Evolutionary conservation across 148 eudicot species (phyloP).

Genomic region (Linanthus parryae): DNA sequence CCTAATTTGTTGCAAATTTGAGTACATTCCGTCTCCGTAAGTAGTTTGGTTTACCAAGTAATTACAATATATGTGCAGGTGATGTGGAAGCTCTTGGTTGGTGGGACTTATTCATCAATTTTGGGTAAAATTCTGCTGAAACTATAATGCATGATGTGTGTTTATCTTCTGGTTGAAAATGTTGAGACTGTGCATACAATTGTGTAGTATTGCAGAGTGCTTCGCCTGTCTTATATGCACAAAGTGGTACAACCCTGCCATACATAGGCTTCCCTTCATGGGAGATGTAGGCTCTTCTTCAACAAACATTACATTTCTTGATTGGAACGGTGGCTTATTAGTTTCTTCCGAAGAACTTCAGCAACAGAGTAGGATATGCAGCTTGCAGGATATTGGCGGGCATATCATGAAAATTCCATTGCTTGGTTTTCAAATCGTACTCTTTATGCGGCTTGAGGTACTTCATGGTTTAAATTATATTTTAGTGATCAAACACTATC

Average conservation of each 20-base stretch:
- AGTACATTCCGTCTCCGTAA: neutral
- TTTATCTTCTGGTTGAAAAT: neutral
- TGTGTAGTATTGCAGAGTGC: constrained; percentile 39
- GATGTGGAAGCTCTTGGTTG: constrained; percentile 39
- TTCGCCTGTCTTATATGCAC: constrained; percentile 45
- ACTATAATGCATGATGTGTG: neutral
- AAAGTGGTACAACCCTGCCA: constrained; percentile 43
- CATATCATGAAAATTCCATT: constrained; percentile 43
- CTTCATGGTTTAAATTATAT: neutral
- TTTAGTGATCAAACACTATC: too few species aligned
- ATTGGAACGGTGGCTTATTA: constrained; percentile 23
- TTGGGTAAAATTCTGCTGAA: constrained; percentile 21
- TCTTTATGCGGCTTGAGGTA: constrained; percentile 42
- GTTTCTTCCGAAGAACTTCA: constrained; percentile 20
- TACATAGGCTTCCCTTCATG: constrained; percentile 22
- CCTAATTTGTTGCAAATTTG: neutral
- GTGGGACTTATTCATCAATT: constrained; percentile 49
- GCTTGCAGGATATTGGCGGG: constrained; percentile 41
- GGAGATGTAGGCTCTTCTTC: constrained; percentile 22
- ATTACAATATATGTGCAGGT: constrained; percentile 20
- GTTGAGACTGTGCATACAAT: neutral
- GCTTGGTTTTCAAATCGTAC: constrained; percentile 30
- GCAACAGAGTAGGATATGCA: constrained; percentile 26
- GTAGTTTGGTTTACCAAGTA: neutral
- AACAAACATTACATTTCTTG: constrained; percentile 14